These are phyloP conservation scores for Kernera saxatilis DNA, from an alignment of 345 rosid species.

Conservation along the genomic window DNA sequence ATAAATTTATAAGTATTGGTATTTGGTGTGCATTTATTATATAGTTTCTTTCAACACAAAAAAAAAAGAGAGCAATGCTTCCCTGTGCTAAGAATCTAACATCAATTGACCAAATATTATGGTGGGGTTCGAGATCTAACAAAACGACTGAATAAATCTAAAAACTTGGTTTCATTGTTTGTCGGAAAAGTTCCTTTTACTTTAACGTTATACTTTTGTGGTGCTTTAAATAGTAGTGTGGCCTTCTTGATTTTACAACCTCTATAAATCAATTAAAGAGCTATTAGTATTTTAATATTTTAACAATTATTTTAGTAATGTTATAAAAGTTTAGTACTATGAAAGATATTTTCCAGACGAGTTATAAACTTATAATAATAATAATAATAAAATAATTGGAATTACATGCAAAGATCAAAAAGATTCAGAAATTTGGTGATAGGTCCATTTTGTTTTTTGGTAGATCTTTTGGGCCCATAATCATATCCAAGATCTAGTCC, in stretches of 20 bases:
- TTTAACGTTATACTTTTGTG: background rate
- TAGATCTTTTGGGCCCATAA: too few species aligned
- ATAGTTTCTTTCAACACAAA: background rate
- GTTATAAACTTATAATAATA: too few species aligned
- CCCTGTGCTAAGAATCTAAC: constrained; percentile 1
- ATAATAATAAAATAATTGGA: too few species aligned
- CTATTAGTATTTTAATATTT: too few species aligned
- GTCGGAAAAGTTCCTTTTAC: background rate
- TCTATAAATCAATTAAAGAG: too few species aligned
- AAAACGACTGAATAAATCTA: background rate
- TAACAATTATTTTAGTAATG: too few species aligned
- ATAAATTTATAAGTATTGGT: background rate
- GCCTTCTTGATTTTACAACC: background rate
- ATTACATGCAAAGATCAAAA: too few species aligned
- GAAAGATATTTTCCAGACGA: too few species aligned
- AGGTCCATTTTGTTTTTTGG: too few species aligned
- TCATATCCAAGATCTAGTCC: too few species aligned
- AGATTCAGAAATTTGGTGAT: too few species aligned
- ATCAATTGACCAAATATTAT: constrained; percentile 20
- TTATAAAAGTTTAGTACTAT: too few species aligned
- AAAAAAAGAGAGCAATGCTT: constrained; percentile 16
- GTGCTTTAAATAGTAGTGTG: background rate
- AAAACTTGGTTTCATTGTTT: background rate
- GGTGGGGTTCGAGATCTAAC: constrained; percentile 21
- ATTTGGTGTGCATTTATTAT: constrained; percentile 8